Evolutionary conservation across 371 early-diverging fungal species (phyloP).

Genomic region (Mortierella polycephala): DNA sequence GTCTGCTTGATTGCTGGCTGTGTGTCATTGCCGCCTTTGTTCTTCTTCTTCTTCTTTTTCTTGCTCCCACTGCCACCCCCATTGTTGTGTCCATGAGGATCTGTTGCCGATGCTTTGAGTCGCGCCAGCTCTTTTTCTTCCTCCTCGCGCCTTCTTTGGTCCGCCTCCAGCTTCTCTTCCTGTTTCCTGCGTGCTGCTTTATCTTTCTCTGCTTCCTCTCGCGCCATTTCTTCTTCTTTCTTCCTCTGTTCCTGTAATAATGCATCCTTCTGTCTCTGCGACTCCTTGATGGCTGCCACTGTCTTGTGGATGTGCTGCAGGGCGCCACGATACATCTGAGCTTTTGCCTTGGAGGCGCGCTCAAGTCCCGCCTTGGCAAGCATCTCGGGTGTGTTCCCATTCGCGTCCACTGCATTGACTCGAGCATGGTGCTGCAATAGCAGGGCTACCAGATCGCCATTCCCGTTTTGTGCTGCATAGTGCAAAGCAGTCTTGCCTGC

Average conservation of each 20-base stretch:
- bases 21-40: slow-evolving; percentile 20
- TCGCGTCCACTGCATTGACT: slow-evolving; percentile 17
- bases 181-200: slow-evolving; percentile 49
- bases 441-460: slow-evolving; percentile 41
- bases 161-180: slow-evolving; percentile 55
- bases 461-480: slow-evolving; percentile 46
- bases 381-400: slow-evolving; percentile 51
- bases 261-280: slow-evolving; percentile 41
- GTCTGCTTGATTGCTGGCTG: slow-evolving; percentile 7
- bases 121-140: slow-evolving; percentile 50
- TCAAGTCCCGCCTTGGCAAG: slow-evolving; percentile 47
- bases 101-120: slow-evolving; percentile 32
- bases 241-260: slow-evolving; percentile 37
- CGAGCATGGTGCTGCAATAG: slow-evolving; percentile 48
- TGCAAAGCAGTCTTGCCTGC: slow-evolving; percentile 47
- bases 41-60: slow-evolving; percentile 52
- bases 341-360: slow-evolving; percentile 33
- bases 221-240: slow-evolving; percentile 40
- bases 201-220: slow-evolving; percentile 54
- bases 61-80: slow-evolving; percentile 32
- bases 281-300: slow-evolving; percentile 37
- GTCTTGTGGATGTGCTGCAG: slow-evolving; percentile 49
- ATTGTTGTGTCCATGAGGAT: slow-evolving; percentile 22
- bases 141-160: slow-evolving; percentile 40
- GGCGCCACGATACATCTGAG: slow-evolving; percentile 28